Percentiles rank a stretch among this genome's conserved stretches.
Conservation (phyloP, 352 stramenopile genomes). For the Pythium phragmitis region DNA sequence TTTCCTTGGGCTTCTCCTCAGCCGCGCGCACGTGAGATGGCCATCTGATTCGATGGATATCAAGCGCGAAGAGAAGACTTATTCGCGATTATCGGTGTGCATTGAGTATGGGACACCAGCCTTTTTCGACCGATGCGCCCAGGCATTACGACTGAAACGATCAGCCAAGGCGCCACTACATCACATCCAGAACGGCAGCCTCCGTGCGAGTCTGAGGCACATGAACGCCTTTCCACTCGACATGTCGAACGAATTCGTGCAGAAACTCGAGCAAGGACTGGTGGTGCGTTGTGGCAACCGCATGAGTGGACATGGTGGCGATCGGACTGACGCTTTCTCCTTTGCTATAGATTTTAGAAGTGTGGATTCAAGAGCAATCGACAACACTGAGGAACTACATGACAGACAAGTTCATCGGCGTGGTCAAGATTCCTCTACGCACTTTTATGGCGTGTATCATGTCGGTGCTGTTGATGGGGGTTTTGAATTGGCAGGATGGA, state of each 20-base stretch:
- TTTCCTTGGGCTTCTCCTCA: conserved; percentile 18
- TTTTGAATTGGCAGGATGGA: background rate
- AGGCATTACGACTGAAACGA: conserved; percentile 16
- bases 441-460: conserved; percentile 6
- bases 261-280: conserved; percentile 15
- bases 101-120: conserved; percentile 24
- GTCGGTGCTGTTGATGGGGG: background rate
- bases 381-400: conserved; percentile 6
- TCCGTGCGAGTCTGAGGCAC: conserved; percentile 12
- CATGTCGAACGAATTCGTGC: conserved; percentile 5
- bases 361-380: conserved; percentile 25
- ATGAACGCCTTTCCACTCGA: conserved; percentile 32
- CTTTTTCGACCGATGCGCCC: conserved; percentile 16
- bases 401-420: conserved; percentile 16
- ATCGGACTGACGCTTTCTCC: background rate
- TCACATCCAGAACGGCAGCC: background rate
- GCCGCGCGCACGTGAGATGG: conserved; percentile 1
- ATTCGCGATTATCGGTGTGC: conserved; percentile 7
- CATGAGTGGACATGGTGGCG: background rate
- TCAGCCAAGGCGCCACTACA: conserved; percentile 18
- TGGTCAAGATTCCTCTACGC: conserved; percentile 26
- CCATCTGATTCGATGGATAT: background rate
- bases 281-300: background rate
- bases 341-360: conserved; percentile 24
- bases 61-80: background rate